Evolutionary conservation across 1,284 basidiomycete species (phyloP), one percentile per base, ranked within the genome.

Genomic region (Ganoderma lingzhi): DNA sequence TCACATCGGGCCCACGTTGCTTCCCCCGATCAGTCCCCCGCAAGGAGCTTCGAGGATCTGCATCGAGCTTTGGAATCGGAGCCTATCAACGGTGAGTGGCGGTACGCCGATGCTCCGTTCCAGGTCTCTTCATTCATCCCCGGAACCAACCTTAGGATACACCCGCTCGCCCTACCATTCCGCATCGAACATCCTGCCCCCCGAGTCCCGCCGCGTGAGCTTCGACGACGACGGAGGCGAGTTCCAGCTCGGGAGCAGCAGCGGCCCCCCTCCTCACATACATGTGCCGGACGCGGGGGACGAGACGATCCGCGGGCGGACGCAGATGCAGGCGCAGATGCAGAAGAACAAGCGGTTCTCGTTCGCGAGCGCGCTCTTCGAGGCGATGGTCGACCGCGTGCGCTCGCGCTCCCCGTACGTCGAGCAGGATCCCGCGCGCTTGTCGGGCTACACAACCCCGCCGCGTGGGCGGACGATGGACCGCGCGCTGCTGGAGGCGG

Each of bases 321-420:
- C 23, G 23, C 23, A 23, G 23, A 1, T 23, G 23, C 23, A 23
- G 23, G 23, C 23, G 23, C 23, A 23, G 23, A 23, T 1, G 23
- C 23, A 23, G 61, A 82, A 81, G 28, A 71, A 74, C 67, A 80
- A 83, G 44, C 78, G 80, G 14, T 83, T 84, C 71, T 82, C 80
- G 3, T 77, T 85, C 44, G 77, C 80, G 42, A 80, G 77, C 30
- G 79, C 78, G 61, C 75, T 85, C 58, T 70, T 80, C 15, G 84
- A 83, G 58, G 81, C 79, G 5, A 80, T 83, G 63, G 82, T 82
- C 68, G 82, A 84, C 48, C 80, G 79, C 30, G 80, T 86, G 59
- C 80, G 84, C 19, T 85, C 85, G 12, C 81, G 75, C 39, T 85
- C 84, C 6, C 82, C 82, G 12, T 70, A 73, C 48, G 42, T 73